Base-by-base conservation (phyloP, 345 rosid genomes). In the Corchorus capsularis region DNA sequence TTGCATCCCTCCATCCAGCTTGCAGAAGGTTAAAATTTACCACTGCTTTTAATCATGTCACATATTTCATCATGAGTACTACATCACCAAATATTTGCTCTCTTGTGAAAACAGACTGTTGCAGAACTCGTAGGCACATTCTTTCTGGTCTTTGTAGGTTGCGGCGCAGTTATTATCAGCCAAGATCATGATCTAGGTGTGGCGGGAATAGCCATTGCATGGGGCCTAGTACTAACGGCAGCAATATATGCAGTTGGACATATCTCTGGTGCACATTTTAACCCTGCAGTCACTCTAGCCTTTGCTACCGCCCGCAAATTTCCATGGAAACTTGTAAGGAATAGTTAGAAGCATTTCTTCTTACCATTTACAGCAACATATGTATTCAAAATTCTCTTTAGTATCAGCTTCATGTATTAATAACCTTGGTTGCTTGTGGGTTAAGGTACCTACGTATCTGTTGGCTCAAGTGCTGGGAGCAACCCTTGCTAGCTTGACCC, bases 181-280 rank as follows among this genome's bases (percentile, higher is more conserved):
- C 39, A 76, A 53, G 14, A 79, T 75, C 86, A 74, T 60, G 63
- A 46, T 8, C 87, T 89, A 34, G 71, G 76, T 34, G 70, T 82
- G 4, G 75, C 85, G 17, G 92, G 88, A 4, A 81, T 86, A 66
- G 86, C 82, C 16, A 39, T 82, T 37, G 88, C 70, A 13, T 89
- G 89, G 90, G 90, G 90, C 17, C 39, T 82, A 1, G 87, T 76
- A 55, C 53, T 86, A 70, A 83, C 85, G 85, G 86, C 84, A 46
- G 64, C 71, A 63, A 88, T 85, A 22, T 85, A 85, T 8, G 69
- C 89, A 9, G 60, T 88, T 20, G 86, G 90, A 0, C 90, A 83
- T 64, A 43, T 86, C 75, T 86, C 90, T 4, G 89, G 88, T 49
- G 90, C 86, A 63, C 90, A 88, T 82, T 88, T 88, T 46, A 86